These are phyloP conservation scores for Smallanthus sonchifolius DNA, from an alignment of 129 eudicot species.

Conservation along the genomic window DNA sequence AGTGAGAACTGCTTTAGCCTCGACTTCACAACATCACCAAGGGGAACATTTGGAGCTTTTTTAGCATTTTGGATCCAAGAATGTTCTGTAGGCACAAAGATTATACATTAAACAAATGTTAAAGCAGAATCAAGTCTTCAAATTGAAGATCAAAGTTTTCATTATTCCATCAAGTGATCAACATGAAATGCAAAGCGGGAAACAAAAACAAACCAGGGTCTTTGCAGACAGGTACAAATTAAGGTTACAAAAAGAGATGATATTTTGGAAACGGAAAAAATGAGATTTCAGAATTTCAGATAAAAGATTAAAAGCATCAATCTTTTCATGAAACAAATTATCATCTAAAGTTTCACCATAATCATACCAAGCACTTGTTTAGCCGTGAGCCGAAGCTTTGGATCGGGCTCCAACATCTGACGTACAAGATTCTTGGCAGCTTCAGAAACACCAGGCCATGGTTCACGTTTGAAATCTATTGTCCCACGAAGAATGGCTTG, in stretches of 20 bases:
- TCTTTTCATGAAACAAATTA: background rate
- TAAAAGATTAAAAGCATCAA: background rate
- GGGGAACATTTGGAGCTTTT: conserved; percentile 88
- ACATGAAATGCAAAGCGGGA: too few species aligned
- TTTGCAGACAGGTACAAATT: background rate
- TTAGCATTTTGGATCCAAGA: conserved; percentile 85
- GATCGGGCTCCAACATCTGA: conserved; percentile 80
- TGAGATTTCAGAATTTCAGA: background rate
- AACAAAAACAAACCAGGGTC: too few species aligned
- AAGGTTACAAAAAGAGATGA: background rate
- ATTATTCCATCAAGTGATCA: background rate
- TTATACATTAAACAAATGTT: background rate
- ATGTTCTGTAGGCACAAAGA: conserved; percentile 42
- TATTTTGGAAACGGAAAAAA: background rate
- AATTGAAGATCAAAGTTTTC: background rate
- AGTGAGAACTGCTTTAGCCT: conserved; percentile 83
- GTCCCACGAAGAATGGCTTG: conserved; percentile 48
- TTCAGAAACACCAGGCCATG: conserved; percentile 82
- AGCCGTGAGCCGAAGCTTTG: conserved; percentile 66
- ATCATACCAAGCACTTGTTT: conserved; percentile 71
- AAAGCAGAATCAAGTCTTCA: background rate
- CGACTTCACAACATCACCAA: conserved; percentile 90
- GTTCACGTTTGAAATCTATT: conserved; percentile 66
- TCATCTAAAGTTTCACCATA: background rate
- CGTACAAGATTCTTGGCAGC: conserved; percentile 68